Conservation (phyloP, 768 basidiomycete genomes). For the Mycena floridula region DNA sequence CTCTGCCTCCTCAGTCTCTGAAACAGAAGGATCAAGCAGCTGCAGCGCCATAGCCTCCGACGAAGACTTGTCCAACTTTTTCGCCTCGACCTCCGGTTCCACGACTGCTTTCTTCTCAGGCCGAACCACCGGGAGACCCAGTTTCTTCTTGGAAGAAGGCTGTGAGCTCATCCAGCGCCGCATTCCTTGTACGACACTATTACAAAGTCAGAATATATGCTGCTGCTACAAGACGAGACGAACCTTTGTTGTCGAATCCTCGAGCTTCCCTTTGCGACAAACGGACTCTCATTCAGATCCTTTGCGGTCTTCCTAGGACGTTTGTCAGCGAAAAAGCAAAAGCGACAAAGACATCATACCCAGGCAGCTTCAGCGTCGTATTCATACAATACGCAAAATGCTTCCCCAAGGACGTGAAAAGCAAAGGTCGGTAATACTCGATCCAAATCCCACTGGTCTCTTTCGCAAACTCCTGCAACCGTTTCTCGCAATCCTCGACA, state of each 20-base stretch:
- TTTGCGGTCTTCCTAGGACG: slow-evolving; percentile 57
- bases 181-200: slow-evolving; percentile 72
- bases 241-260: slow-evolving; percentile 29
- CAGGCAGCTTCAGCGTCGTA: slow-evolving; percentile 76
- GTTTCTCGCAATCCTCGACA: slow-evolving; percentile 55
- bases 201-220: too few species aligned
- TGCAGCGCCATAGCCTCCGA: slow-evolving; percentile 54
- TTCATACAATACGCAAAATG: slow-evolving; percentile 95
- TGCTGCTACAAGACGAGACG: too few species aligned
- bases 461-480: slow-evolving; percentile 55
- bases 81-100: slow-evolving; percentile 2
- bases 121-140: not conserved
- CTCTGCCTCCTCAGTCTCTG: slow-evolving; percentile 59
- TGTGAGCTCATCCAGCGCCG: slow-evolving; percentile 70
- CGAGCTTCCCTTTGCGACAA: slow-evolving; percentile 50
- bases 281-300: slow-evolving; percentile 70
- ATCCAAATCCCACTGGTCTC: slow-evolving; percentile 74
- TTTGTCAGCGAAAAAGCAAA: not conserved
- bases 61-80: slow-evolving; percentile 26
- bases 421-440: slow-evolving; percentile 79
- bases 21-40: slow-evolving; percentile 57
- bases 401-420: slow-evolving; percentile 81
- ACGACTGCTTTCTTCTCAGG: not conserved
- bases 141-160: slow-evolving; percentile 27
- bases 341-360: slow-evolving; percentile 36